These are phyloP conservation scores for Medicago arabica DNA, from an alignment of 306 rosid genomes.

Conservation along the genomic window DNA sequence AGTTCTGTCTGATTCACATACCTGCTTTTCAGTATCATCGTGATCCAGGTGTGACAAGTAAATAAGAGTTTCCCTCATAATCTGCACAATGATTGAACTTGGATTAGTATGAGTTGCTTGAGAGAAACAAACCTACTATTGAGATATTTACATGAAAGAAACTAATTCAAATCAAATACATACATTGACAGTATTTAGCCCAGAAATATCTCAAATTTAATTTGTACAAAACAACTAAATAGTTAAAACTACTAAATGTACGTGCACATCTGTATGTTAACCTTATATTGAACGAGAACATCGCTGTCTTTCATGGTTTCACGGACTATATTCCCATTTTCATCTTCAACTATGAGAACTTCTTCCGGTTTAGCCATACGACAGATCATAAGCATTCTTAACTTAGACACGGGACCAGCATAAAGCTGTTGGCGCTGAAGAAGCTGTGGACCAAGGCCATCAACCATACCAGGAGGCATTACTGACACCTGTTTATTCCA, in stretches of 20 bases:
- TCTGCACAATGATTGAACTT: conserved; percentile 59
- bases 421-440: conserved; percentile 89
- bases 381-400: conserved; percentile 96
- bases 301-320: conserved; percentile 99
- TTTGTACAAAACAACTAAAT: background rate
- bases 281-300: conserved; percentile 98
- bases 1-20: conserved; percentile 39
- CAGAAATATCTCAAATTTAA: conserved; percentile 1
- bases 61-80: conserved; percentile 97
- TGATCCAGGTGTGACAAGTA: conserved; percentile 97
- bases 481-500: conserved; percentile 58
- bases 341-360: conserved; percentile 98
- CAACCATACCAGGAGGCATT: conserved; percentile 79
- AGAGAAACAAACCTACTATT: background rate
- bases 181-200: background rate
- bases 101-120: background rate
- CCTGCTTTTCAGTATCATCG: conserved; percentile 96
- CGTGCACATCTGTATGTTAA: too few relatives aligned
- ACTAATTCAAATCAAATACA: background rate
- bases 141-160: background rate
- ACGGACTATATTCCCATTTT: conserved; percentile 96
- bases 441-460: conserved; percentile 78
- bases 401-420: conserved; percentile 87
- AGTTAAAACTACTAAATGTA: background rate
- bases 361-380: conserved; percentile 99